Conservation (phyloP, 768 basidiomycete genomes). For the Trametopsis cervina region DNA sequence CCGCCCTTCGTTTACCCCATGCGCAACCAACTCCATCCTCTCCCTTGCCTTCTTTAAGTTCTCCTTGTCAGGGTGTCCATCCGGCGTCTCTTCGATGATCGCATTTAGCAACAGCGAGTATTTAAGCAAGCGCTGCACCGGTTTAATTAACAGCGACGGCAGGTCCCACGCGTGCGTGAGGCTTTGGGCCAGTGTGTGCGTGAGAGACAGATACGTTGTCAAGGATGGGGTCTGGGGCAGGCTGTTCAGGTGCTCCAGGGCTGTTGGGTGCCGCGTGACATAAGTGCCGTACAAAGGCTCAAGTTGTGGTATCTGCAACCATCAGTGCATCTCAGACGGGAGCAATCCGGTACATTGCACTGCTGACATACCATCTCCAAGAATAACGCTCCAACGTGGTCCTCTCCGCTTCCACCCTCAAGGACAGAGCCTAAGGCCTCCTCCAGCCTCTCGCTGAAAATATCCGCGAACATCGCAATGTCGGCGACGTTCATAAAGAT, state of each 20-base stretch:
- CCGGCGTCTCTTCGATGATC: constrained; percentile 69
- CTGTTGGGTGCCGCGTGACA: constrained; percentile 72
- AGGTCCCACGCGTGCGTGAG: constrained; percentile 91
- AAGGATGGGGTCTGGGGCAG: constrained; percentile 51
- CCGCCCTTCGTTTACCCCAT: constrained; percentile 73
- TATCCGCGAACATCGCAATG: constrained; percentile 65
- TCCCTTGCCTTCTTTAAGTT: constrained; percentile 45
- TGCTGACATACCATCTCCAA: constrained; percentile 51
- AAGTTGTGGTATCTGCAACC: constrained; percentile 53
- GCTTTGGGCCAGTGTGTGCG: constrained; percentile 56
- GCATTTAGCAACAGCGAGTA: constrained; percentile 81
- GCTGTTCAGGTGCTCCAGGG: constrained; percentile 58
- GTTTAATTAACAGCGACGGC: constrained; percentile 91
- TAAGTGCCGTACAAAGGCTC: constrained; percentile 73
- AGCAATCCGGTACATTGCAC: constrained; percentile 6
- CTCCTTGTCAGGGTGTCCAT: constrained; percentile 58
- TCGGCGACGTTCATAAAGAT: constrained; percentile 77
- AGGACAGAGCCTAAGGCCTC: constrained; percentile 55
- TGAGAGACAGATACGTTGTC: constrained; percentile 57
- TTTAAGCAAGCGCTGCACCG: constrained; percentile 92
- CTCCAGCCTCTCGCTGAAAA: constrained; percentile 58
- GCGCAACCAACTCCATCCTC: constrained; percentile 65
- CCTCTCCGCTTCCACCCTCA: constrained; percentile 61
- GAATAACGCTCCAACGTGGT: constrained; percentile 65
- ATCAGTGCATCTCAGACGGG: constrained; percentile 4